Percentiles rank a stretch among this genome's conserved stretches.
These are phyloP conservation scores for Ceratocystis alfenasii DNA, from an alignment of 2,329 filamentous ascomycete genomes.

Conservation along the genomic window DNA sequence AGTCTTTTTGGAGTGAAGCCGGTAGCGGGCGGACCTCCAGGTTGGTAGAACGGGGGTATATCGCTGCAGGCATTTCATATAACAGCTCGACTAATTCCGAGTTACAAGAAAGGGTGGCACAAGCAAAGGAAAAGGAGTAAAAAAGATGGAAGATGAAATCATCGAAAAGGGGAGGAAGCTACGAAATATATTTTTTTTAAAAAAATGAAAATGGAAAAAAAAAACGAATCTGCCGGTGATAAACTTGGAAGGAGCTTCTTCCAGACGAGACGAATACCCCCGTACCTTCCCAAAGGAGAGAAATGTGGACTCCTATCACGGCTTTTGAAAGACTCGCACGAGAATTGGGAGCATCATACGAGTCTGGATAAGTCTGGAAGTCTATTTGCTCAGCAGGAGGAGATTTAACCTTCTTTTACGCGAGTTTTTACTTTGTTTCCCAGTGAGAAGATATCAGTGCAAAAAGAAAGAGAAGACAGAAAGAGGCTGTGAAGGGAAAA, in stretches of 20 bases:
- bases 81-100: background rate
- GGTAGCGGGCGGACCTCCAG: slow-evolving; percentile 19
- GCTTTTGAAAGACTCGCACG: slow-evolving; percentile 13
- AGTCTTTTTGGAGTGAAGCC: slow-evolving; percentile 14
- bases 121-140: background rate
- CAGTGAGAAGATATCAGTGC: background rate
- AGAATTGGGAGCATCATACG: slow-evolving; percentile 12
- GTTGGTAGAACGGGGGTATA: slow-evolving; percentile 17
- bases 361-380: background rate
- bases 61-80: slow-evolving; percentile 14
- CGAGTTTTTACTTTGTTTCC: background rate
- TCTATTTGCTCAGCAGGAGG: background rate
- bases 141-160: background rate
- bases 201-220: background rate
- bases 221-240: background rate
- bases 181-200: background rate
- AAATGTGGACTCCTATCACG: slow-evolving; percentile 3
- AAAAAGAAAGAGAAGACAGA: background rate
- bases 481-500: background rate
- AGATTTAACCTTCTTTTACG: background rate
- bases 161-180: background rate
- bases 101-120: background rate
- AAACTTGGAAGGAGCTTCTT: background rate
- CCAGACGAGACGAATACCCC: background rate
- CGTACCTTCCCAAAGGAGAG: slow-evolving; percentile 6